Conservation (phyloP, 2,329 filamentous ascomycete species). For the Stemphylium lycopersici region DNA sequence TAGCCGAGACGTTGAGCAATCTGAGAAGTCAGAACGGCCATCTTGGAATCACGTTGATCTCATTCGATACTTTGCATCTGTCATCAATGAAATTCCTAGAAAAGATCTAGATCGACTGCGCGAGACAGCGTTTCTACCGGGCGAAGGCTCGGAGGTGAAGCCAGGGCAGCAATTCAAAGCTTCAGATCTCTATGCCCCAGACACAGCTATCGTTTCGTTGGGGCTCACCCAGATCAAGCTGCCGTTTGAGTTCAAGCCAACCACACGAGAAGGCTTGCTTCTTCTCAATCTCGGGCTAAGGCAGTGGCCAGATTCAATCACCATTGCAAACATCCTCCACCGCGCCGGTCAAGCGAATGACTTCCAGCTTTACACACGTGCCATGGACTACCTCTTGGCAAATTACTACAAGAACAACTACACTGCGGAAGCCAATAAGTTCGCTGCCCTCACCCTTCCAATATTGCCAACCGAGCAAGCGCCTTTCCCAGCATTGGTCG, state of each 20-base stretch:
- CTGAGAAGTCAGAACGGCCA: conserved; percentile 51
- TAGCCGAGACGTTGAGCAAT: conserved; percentile 59
- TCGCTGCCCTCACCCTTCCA: conserved; percentile 49
- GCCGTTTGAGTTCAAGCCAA: conserved; percentile 71
- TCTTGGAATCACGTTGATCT: conserved; percentile 93
- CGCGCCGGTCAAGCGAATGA: conserved; percentile 61
- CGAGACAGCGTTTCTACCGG: conserved; percentile 80
- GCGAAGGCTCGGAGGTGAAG: conserved; percentile 53
- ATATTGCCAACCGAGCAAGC: conserved; percentile 73
- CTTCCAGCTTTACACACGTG: conserved; percentile 64
- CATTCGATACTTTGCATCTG: conserved; percentile 91
- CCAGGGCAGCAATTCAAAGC: conserved; percentile 44
- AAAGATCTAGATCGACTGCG: conserved; percentile 81
- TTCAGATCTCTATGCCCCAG: conserved; percentile 45
- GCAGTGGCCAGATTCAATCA: conserved; percentile 70
- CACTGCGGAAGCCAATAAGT: conserved; percentile 62
- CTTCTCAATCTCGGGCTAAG: conserved; percentile 75
- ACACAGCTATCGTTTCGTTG: conserved; percentile 38
- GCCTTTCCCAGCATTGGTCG: conserved; percentile 67
- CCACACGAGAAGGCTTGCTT: conserved; percentile 71
- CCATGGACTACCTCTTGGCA: conserved; percentile 81
- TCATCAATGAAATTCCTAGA: conserved; percentile 83
- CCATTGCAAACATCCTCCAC: conserved; percentile 80
- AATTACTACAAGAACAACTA: conserved; percentile 83
- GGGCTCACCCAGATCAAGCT: conserved; percentile 64